Base-by-base conservation (phyloP, 345 rosid genomes). In the Toxicodendron radicans region DNA sequence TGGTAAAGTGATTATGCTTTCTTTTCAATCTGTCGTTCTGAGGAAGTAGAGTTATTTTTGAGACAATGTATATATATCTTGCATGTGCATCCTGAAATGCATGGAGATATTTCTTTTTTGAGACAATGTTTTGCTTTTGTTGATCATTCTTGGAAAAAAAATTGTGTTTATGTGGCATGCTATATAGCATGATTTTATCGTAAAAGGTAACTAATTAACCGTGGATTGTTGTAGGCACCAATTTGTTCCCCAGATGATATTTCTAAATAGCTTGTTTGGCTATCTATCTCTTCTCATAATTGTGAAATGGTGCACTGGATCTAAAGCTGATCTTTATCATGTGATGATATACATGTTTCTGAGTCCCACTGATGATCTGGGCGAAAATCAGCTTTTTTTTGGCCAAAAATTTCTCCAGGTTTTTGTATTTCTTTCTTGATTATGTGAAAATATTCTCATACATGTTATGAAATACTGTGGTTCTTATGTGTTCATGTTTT, bases 281-380 rank as follows among this genome's bases (percentile, higher is more conserved):
- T 88, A 90, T 78, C 80, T 90, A 63, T 88, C 91, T 10, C 82
- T 84, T 66, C 92, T 88, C 72, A 86, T 90, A 64, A 84, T 88
- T 71, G 79, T 85, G 66, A 90, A 87, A 75, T 90, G 92, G 92
- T 73, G 82, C 79, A 84, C 88, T 52, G 91, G 90, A 62, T 88
- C 95, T 67, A 83, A 90, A 79, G 91, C 91, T 63, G 92, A 90
- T 79, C 80, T 88, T 41, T 90, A 88, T 78, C 92, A 88, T 78
- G 84, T 87, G 53, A 88, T 87, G 90, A 88, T 90, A 64, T 88
- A 86, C 84, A 90, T 86, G 92, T 86, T 90, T 84, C 72, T 88
- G 75, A 83, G 91, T 72, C 92, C 92, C 61, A 68, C 82, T 12
- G 89, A 84, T 3, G 88, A 88, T 75, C 75, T 87, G 41, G 90